Base-by-base conservation (phyloP, 2,329 filamentous ascomycete species). In the Pyrenophora tritici-repentis region DNA sequence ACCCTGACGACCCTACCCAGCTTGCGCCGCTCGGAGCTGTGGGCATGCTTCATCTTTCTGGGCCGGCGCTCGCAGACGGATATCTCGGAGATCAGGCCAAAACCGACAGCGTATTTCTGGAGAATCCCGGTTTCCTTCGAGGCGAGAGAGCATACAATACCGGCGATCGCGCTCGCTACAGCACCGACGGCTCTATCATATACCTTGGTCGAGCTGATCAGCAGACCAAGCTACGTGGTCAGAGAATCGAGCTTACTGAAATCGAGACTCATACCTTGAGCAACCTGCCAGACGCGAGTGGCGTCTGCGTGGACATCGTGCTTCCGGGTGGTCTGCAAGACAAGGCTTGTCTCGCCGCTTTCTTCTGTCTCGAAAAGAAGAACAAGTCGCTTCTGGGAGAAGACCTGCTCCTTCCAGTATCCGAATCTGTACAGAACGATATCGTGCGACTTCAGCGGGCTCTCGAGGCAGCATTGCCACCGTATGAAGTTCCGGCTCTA, bases 21-120 rank as follows among this genome's bases (percentile, higher is more conserved):
- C 36, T 39, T 39, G 36, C 36, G 36, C 36, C 36, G 1, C 36
- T 39, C 20, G 36, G 36, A 26, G 36, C n/a, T 9, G 31, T 42
- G 16, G 40, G 40, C 2, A 26, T 42, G 40, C 31, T 42, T 78
- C 33, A 58, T 71, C 6, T 64, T 75, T 36, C 66, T 67, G 37
- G 18, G n/a, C 17, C 22, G 42, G 48, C 13, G 36, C 42, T 34
- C 35, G 53, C 18, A 12, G 34, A 38, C 12, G 53, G 42, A 18
- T 56, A 56, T 31, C 12, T 58, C 8, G 34, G 45, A 16, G 24
- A 47, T 52, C 4, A 57, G 12, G 42, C n/a, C 4, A 44, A 49
- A 29, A 56, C 49, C 20, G 33, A 20, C 20, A 39, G 18, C 26
- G 36, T 24, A 12, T 45, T 45, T 18, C 13, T 5, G 34, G 50